Base-by-base conservation (phyloP, 2,329 filamentous ascomycete genomes). In the Calonectria leucothoes region DNA sequence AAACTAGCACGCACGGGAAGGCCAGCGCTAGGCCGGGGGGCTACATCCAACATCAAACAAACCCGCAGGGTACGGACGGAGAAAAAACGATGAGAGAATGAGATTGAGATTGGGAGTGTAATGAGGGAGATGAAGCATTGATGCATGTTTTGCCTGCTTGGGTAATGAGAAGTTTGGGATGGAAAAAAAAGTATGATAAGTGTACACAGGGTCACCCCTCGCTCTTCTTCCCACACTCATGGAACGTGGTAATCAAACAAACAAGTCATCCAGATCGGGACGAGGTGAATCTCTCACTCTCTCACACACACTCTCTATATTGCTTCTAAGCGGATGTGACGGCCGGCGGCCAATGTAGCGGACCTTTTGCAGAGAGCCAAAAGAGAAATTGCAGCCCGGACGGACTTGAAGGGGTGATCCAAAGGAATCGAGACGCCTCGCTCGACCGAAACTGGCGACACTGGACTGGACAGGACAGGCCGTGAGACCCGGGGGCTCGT, bases 401-500 rank as follows among this genome's bases (percentile, higher is more conserved):
- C 42, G 20, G 42, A 23, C n/a, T n/a, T n/a, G n/a, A 17, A 11
- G 42, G 42, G 31, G 52, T 31, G 20, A 39, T 61, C 55, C 25
- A 61, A 15, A 61, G 37, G 55, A 33, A 61, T 61, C 55, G 55
- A 61, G 55, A 61, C 55, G 23, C 55, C 25, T 15, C 33, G 33
- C n/a, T 33, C 7, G 49, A 29, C 25, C 49, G 27, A 52, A 52
- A 33, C 37, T 61, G 55, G 55, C 85, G 69, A 52, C 45, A 12
- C 66, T 31, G 33, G 33, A n/a, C n/a, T n/a, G n/a, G 25, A 12
- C 49, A 29, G 23, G 12, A 15, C 23, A 27, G 51, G 51, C 51
- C 51, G 51, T 55, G 51, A 55, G 27, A 55, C 27, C 51, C 51
- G 51, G 51, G 49, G 51, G 55, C 42, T 45, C 23, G 42, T 23